Evolutionary conservation across 2,329 filamentous ascomycete genomes (phyloP), one percentile per base, ranked within the genome.

Genomic region (Phoma sp.): DNA sequence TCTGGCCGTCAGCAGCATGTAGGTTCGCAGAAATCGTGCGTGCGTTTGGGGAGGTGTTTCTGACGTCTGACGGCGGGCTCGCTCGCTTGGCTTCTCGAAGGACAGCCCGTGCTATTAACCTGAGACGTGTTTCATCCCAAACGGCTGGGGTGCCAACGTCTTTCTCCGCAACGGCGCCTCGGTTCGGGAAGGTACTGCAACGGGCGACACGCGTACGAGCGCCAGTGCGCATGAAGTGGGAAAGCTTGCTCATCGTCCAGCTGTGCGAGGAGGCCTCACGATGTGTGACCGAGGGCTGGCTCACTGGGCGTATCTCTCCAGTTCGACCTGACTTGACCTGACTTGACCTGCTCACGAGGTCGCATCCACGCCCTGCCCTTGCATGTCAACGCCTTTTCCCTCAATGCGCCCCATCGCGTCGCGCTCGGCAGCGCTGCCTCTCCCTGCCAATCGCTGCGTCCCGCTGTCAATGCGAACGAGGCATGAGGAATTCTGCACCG

Each of bases 341-440:
- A 18, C 18, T 18, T 18, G 18, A 2, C 18, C 18, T 24, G 27
- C 45, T 54, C 45, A 36, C 57, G 48, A 43, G 47, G 47, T 41
- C 55, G 40, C 55, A 49, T 18, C 18, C 18, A 18, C 18, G 18
- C 35, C 30, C 35, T 46, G 44, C 62, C 64, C 62, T 65, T 66
- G 61, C 61, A 42, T 67, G 48, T 59, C 52, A 51, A 59, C 52
- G 47, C 41, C 41, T 11, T 30, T 11, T 60, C 64, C 55, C 59
- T 62, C 57, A 47, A 47, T 55, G 42, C 37, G 47, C 51, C 51
- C 18, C 18, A 18, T 55, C 52, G 58, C 54, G 57, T 58, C 47
- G 39, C 41, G 29, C 47, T 18, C 18, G 18, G 18, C 18, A 18
- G 18, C 18, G 18, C 18, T 18, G 18, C 18, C 18, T 18, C 18